Conservation (phyloP, 495 filamentous ascomycete species). For the Trypethelium eluteriae region DNA sequence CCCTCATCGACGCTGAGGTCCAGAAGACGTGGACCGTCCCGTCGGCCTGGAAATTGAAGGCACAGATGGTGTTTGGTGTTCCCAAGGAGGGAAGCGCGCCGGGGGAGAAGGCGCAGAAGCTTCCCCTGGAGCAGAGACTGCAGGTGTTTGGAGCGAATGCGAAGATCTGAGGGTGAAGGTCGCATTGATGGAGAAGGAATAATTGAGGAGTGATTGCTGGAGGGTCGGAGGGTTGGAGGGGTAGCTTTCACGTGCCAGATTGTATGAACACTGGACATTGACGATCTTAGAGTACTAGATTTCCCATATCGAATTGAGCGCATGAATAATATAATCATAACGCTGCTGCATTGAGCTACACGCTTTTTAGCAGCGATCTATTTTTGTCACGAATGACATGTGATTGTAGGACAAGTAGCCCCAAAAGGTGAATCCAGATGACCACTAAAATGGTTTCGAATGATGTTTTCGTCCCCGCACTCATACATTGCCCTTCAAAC, state of each 20-base stretch:
- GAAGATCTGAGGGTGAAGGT: constrained; percentile 1
- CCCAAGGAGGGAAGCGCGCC: constrained; percentile 9
- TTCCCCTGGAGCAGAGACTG: constrained; percentile 6
- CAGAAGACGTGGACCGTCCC: constrained; percentile 43
- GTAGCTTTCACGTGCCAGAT: constrained; percentile 6
- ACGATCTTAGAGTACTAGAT: background rate
- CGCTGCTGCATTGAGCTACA: background rate
- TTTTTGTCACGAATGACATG: constrained; percentile 2
- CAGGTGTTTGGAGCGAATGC: constrained; percentile 10
- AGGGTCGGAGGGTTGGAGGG: background rate
- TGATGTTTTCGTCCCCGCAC: background rate
- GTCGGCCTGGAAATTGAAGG: constrained; percentile 40
- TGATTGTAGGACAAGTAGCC: constrained; percentile 5
- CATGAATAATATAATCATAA: background rate
- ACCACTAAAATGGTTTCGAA: background rate
- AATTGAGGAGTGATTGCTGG: constrained; percentile 10
- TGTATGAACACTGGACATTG: background rate
- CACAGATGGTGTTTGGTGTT: constrained; percentile 48
- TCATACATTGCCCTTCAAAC: background rate
- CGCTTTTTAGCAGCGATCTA: background rate
- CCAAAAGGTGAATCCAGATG: constrained; percentile 9
- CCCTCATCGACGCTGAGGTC: constrained; percentile 42
- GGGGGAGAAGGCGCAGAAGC: constrained; percentile 8
- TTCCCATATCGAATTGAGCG: constrained; percentile 9
- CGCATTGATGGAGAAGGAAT: constrained; percentile 10